Evolutionary conservation across 2,329 filamentous ascomycete species (phyloP), one percentile per base, ranked within the genome.

Genomic region (Fusarium napiforme): DNA sequence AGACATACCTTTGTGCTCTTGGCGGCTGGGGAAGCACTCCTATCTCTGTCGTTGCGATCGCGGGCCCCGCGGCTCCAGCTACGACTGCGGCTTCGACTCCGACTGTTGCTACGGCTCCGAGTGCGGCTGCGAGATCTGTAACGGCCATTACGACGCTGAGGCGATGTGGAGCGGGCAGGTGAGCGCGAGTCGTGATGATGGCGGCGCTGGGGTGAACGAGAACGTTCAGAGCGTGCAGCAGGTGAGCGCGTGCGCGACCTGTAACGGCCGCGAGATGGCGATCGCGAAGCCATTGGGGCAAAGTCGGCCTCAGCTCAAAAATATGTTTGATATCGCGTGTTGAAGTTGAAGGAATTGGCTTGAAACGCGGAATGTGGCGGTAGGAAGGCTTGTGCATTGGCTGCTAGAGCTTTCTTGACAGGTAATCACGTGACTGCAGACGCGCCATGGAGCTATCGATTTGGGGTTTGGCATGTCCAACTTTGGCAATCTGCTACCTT

Each of bases 1-100:
- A 40, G 21, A 50, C 81, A 60, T 72, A 87, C 88, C 84, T 90
- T 90, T 59, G 88, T 90, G 75, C 87, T 88, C 73, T 81, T 84
- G 9, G 80, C 63, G 7, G 79, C 76, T 12, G 86, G 84, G 43
- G 79, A 81, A 52, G 76, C 78, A 74, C 83, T 84, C 26, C 79
- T 77, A n/a, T 80, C 82, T 43, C 82, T 77, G 62, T 80, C 82
- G 30, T 79, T 79, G 56, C 83, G 82, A 47, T 78, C 81, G 40
- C 80, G 79, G 64, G 43, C 61, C 47, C 64, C 65, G 30, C 69
- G 71, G 30, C 82, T 82, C 62, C 81, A 74, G 69, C 81, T 83
- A 36, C 70, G 55, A 28, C 55, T 58, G 5, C 55, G 55, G 23
- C 55, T 58, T 34, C 55, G 52, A 55, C 34, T 40, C 21, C 26